Percentiles rank a stretch among this genome's conserved stretches.
Evolutionary conservation across 2,329 filamentous ascomycete species (phyloP).

Genomic region (Cercospora sp.): DNA sequence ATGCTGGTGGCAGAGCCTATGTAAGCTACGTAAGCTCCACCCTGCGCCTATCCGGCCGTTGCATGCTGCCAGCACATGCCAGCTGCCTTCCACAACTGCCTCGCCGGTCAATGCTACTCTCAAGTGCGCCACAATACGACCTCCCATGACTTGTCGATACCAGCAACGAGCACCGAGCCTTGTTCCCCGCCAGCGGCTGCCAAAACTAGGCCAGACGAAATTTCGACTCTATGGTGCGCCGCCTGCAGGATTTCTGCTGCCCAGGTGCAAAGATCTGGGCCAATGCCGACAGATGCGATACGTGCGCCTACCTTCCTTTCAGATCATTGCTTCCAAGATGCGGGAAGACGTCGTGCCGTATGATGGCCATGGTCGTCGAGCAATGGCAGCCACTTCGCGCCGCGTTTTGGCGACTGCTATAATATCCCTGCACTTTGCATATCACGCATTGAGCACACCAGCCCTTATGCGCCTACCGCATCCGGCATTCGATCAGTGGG

Average conservation of each 20-base stretch:
- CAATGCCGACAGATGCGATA: not conserved
- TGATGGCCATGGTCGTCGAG: not conserved
- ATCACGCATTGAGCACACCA: not conserved
- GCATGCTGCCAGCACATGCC: not conserved
- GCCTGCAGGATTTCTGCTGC: not conserved
- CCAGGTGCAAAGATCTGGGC: not conserved
- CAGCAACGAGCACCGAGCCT: not conserved
- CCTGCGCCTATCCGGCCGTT: not conserved
- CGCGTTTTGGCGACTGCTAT: not conserved
- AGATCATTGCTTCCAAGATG: not conserved
- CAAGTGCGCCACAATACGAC: not conserved
- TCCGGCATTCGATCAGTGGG: not conserved
- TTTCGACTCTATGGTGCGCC: not conserved
- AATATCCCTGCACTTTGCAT: not conserved
- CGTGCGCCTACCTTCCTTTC: not conserved
- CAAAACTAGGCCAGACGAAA: not conserved
- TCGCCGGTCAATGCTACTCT: not conserved
- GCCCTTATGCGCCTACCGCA: not conserved
- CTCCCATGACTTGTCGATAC: not conserved
- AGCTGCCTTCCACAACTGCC: not conserved
- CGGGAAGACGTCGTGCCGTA: not conserved
- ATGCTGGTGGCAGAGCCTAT: not conserved
- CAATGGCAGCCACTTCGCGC: not conserved
- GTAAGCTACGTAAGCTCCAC: not conserved
- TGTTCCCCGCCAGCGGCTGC: not conserved